A percentile compares a stretch with the other conserved stretches of the same genome.
Evolutionary conservation across 169 alveolate species (phyloP).

Genomic region (Sarcocystis neurona): DNA sequence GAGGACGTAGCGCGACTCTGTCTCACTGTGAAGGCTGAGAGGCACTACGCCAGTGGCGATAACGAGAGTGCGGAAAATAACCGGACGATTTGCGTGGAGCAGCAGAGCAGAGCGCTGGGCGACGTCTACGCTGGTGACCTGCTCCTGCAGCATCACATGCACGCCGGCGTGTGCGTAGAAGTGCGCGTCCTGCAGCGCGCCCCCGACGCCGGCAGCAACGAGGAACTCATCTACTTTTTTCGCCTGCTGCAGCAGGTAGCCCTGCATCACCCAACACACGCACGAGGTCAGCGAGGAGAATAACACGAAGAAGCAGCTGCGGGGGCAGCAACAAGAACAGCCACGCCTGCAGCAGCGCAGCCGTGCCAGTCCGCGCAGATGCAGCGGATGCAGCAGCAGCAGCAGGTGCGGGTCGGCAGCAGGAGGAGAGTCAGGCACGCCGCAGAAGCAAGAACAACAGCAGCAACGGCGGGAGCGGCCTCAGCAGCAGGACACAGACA

Average conservation of each 20-base stretch:
- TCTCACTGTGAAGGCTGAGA: neutral
- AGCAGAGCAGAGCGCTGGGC: neutral
- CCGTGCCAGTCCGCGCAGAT: too few relatives aligned
- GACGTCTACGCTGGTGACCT: neutral
- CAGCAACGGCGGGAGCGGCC: too few relatives aligned
- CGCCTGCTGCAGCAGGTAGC: neutral
- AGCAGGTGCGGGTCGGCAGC: too few relatives aligned
- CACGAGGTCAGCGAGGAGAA: neutral
- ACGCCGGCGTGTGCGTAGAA: neutral
- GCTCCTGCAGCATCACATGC: neutral
- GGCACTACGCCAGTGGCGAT: neutral
- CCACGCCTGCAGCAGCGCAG: too few relatives aligned
- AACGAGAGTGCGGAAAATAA: neutral
- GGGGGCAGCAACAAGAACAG: too few relatives aligned
- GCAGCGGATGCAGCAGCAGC: too few relatives aligned
- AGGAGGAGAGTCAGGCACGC: too few relatives aligned
- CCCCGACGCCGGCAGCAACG: constrained; percentile 16
- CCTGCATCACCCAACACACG: neutral
- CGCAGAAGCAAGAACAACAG: too few relatives aligned
- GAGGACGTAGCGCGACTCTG: neutral
- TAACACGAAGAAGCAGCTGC: neutral
- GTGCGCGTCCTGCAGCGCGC: neutral
- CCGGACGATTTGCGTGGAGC: neutral
- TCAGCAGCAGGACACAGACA: too few relatives aligned
- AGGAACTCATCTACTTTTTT: neutral